Conservation (phyloP, 345 rosid species). For the Salix viminalis region DNA sequence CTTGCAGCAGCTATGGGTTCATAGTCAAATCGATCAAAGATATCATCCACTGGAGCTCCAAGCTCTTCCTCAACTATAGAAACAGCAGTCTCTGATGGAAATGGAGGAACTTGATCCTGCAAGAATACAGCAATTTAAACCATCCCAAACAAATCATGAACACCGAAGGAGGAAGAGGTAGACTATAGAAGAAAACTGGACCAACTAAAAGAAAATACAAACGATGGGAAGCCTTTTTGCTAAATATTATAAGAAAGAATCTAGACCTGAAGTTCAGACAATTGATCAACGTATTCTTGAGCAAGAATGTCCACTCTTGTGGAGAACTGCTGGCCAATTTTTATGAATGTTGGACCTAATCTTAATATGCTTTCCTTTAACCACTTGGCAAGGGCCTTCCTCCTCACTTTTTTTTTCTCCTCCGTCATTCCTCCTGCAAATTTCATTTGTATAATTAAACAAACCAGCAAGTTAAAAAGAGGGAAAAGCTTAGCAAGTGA, state of each 20-base stretch:
- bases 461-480: background rate
- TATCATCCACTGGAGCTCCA: slow-evolving; percentile 58
- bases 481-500: background rate
- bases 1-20: slow-evolving; percentile 99
- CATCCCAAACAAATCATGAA: background rate
- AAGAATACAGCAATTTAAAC: slow-evolving; percentile 13
- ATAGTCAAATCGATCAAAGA: slow-evolving; percentile 74
- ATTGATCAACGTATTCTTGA: slow-evolving; percentile 95
- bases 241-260: slow-evolving; percentile 7
- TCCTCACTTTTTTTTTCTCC: slow-evolving; percentile 58
- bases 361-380: slow-evolving; percentile 84
- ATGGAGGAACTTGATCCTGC: slow-evolving; percentile 99
- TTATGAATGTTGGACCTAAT: slow-evolving; percentile 95
- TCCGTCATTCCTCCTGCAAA: slow-evolving; percentile 89
- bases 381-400: slow-evolving; percentile 87
- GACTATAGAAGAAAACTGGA: background rate
- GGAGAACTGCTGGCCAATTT: slow-evolving; percentile 96
- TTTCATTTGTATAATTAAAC: slow-evolving; percentile 7
- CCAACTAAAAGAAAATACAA: background rate
- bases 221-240: background rate
- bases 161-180: background rate
- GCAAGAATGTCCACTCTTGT: slow-evolving; percentile 98
- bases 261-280: slow-evolving; percentile 92
- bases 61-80: slow-evolving; percentile 90
- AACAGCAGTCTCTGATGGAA: slow-evolving; percentile 83